Base-by-base conservation (phyloP, 768 basidiomycete species). In the Lactarius quietus region DNA sequence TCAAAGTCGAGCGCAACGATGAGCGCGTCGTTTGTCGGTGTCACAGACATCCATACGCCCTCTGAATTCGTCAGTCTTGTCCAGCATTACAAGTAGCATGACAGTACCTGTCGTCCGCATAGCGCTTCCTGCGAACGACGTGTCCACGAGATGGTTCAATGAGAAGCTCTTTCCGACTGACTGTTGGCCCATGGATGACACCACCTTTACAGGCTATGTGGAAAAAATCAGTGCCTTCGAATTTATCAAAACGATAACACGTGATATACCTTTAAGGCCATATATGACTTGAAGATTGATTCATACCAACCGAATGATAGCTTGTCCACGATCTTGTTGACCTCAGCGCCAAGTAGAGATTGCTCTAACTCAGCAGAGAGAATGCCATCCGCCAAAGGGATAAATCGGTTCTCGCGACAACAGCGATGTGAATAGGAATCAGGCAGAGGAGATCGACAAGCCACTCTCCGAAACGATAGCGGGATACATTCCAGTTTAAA, bases 111-210 rank as follows among this genome's bases (percentile, higher is more conserved):
- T 87, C 7, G 85, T 86, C 17, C 84, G 76, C 84, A 87, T 86
- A 0, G 86, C 87, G 17, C 81, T 84, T 0, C 86, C 86, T 8
- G 85, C 85, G 66, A 88, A 87, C 0, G 86, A 87, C 0, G 85
- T 85, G 68, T 87, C 86, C 1, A 78, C 80, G 6, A 88, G 75
- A 68, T 87, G 86, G 57, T 87, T 87, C 18, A 87, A 71, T 0
- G 81, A 75, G 60, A 81, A 87, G 57, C 81, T 83, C 69, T 86
- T 86, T 0, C 86, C 86, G 0, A 87, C 86, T 0, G 84, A 86
- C 68, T 87, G 86, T 71, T 86, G 85, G 1, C 85, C 86, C 86
- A 87, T 86, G 0, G 86, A 87, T 0, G 86, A 85, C 1, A 87
- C 86, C 3, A 87, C 86, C 68, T 79, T 82, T 18, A 87, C 85